These are phyloP conservation scores for Tolypocladium endophyticum DNA, from an alignment of 2,329 filamentous ascomycete species.

Conservation along the genomic window DNA sequence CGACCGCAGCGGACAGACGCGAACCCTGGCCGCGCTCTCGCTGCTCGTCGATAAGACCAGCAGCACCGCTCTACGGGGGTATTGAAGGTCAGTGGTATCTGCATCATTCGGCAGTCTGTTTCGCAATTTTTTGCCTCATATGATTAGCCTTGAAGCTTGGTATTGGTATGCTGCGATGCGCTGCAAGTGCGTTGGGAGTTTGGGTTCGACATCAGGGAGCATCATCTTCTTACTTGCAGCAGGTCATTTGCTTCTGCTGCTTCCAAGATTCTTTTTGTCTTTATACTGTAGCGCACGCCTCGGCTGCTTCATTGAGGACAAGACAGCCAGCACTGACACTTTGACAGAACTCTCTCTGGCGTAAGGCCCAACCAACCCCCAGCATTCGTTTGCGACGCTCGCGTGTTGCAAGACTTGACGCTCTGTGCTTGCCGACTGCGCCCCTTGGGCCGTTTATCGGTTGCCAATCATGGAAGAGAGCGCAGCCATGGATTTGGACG, in stretches of 20 bases:
- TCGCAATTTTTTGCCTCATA: background rate
- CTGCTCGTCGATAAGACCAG: background rate
- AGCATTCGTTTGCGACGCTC: background rate
- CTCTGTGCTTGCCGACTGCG: background rate
- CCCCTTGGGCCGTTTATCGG: background rate
- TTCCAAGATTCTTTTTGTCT: background rate
- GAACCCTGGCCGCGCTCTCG: background rate
- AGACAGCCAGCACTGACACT: background rate
- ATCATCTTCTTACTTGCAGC: background rate
- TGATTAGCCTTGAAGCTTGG: background rate
- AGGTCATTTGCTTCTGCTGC: background rate
- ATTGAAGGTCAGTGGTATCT: background rate
- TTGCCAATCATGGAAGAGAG: constrained; percentile 7
- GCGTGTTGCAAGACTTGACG: background rate
- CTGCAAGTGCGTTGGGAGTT: background rate
- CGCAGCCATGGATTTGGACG: constrained; percentile 29
- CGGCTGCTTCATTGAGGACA: background rate
- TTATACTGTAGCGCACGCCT: background rate
- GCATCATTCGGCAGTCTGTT: background rate
- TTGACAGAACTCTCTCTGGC: background rate
- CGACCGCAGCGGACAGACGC: background rate
- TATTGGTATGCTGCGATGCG: background rate
- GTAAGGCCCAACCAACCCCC: too few relatives aligned
- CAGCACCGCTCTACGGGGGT: background rate
- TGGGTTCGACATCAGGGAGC: background rate